Percentiles rank a stretch among this genome's conserved stretches.
These are phyloP conservation scores for Nakazawaea holstii DNA, from an alignment of 805 yeast genomes.

Conservation along the genomic window DNA sequence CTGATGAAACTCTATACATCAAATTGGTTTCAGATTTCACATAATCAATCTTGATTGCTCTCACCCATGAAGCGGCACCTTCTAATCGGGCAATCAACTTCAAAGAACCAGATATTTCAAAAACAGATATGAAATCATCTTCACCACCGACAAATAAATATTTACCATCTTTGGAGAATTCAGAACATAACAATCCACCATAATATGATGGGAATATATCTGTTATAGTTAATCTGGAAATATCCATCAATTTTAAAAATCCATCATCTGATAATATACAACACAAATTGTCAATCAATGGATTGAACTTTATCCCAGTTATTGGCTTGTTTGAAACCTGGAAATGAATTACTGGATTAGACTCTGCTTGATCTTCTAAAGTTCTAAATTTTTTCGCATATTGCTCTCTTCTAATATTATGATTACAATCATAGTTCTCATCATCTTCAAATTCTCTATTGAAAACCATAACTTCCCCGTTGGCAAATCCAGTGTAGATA, in stretches of 20 bases:
- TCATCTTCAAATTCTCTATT: constrained; percentile 46
- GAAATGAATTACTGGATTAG: constrained; percentile 54
- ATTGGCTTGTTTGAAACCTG: constrained; percentile 56
- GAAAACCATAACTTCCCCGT: constrained; percentile 54
- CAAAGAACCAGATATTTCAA: constrained; percentile 26
- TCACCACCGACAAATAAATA: constrained; percentile 48
- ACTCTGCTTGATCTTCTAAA: constrained; percentile 12
- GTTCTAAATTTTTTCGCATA: constrained; percentile 27
- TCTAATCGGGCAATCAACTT: constrained; percentile 26
- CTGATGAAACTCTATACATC: constrained; percentile 44
- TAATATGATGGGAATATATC: constrained; percentile 62
- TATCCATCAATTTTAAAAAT: constrained; percentile 49
- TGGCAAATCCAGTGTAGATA: constrained; percentile 54
- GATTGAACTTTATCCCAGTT: constrained; percentile 39
- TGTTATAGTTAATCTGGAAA: constrained; percentile 33
- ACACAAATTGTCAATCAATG: constrained; percentile 32
- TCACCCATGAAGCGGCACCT: constrained; percentile 52
- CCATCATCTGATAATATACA: constrained; percentile 66
- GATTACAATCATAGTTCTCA: constrained; percentile 22
- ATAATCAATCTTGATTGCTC: constrained; percentile 38
- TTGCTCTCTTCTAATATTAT: constrained; percentile 23
- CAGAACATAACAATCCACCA: constrained; percentile 52
- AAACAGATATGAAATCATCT: constrained; percentile 44
- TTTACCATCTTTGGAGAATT: constrained; percentile 42
- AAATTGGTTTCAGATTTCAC: constrained; percentile 23